Evolutionary conservation across 1,139 yeast species (phyloP), one percentile per base, ranked within the genome.

Genomic region (Geotrichum carabidarum): DNA sequence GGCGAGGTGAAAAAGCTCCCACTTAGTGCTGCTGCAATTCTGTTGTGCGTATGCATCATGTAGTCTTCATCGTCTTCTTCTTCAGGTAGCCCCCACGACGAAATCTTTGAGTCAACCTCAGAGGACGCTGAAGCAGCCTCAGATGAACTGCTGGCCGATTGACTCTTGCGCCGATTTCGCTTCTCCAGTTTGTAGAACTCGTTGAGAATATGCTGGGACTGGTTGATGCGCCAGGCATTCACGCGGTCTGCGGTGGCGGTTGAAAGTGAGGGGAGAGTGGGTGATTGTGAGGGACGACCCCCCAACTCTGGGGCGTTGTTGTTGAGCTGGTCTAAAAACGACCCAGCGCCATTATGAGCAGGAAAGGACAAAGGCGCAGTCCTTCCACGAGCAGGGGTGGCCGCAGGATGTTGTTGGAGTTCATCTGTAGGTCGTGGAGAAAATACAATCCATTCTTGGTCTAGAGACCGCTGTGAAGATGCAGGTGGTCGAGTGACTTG

Each of bases 211-310:
- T 66, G 65, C 58, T 67, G 66, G 34, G 72, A 65, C 62, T 72
- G 75, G 56, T 70, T 72, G 14, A 71, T 60, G 18, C 75, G 61
- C 75, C 75, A 72, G 30, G 71, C 71, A 57, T 71, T 71, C 35
- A 72, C 65, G 14, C 75, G 65, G 22, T 70, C 73, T 32, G 65
- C 59, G 46, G 67, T 51, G 41, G 67, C 71, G n/a, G 63, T 64
- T 2, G 65, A 57, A 12, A 61, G 50, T 31, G 73, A 73, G 32
- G 59, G 59, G 46, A 71, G 71, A 48, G 68, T 9, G 42, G 45
- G 22, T 51, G 48, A 44, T 52, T 51, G 37, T 48, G 44, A 36
- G 48, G 44, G 43, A 31, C 53, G 43, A 31, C 53, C 41, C 30
- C 47, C 51, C 8, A 17, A 42, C 6, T 48, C 48, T 22, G 27